Conservation (phyloP, 2,329 filamentous ascomycete genomes). For the Paraphaeosphaeria sporulosa region DNA sequence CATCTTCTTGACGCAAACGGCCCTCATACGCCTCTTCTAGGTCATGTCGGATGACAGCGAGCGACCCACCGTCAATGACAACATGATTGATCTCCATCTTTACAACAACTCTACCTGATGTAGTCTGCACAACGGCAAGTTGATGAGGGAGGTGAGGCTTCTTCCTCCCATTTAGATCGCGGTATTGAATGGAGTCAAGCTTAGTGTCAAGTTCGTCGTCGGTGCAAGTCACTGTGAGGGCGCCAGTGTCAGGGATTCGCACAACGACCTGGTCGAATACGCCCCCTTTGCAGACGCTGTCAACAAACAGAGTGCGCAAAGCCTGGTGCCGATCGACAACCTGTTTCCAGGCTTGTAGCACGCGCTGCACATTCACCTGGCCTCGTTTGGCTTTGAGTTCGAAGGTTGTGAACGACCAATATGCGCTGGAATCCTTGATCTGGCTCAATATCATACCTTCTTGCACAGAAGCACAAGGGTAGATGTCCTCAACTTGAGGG, state of each 20-base stretch:
- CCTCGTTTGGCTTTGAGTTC: conserved; percentile 34
- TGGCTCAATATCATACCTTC: conserved; percentile 45
- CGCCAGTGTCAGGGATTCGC: conserved; percentile 33
- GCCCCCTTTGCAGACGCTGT: conserved; percentile 45
- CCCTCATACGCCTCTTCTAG: conserved; percentile 42
- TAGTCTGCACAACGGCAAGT: conserved; percentile 37
- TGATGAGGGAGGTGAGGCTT: conserved; percentile 44
- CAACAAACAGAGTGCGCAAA: conserved; percentile 43
- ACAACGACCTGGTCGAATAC: conserved; percentile 47
- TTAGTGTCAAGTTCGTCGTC: conserved; percentile 31
- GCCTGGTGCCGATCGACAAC: conserved; percentile 44
- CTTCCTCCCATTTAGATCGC: conserved; percentile 37
- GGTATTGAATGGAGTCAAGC: conserved; percentile 36
- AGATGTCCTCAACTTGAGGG: conserved; percentile 42
- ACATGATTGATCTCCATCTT: conserved; percentile 48
- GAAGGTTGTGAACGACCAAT: conserved; percentile 40
- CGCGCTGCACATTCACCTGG: conserved; percentile 29
- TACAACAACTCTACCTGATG: conserved; percentile 36
- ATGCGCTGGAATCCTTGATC: conserved; percentile 39
- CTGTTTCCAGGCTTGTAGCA: conserved; percentile 39
- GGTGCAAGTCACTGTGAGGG: conserved; percentile 30
- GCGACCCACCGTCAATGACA: conserved; percentile 44
- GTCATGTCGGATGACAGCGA: conserved; percentile 40
- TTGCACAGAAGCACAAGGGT: conserved; percentile 43
- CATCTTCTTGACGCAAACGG: conserved; percentile 30